Base-by-base conservation (phyloP, 164 flowering plant genomes). In the Liquidambar formosana region DNA sequence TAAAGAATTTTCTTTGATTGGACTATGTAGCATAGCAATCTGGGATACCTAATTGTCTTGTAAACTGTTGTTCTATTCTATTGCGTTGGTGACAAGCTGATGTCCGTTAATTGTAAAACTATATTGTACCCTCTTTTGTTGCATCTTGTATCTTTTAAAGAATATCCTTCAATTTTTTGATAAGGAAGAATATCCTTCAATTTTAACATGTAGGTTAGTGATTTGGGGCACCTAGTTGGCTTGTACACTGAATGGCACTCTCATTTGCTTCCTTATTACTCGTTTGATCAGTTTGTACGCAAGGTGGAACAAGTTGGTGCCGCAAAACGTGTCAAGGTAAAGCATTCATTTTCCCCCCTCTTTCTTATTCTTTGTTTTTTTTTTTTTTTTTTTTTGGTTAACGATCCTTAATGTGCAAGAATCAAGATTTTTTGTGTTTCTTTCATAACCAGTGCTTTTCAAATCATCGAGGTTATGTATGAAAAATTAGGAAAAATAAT, bases 191-290 rank as follows among this genome's bases (percentile, higher is more conserved):
- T 49, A 41, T 48, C 6, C 1, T 6, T 51, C 44, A 27, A 4
- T 57, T 63, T 23, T 57, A 12, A 3, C 41, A 48, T 76, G 61
- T 66, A 92, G 98, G 86, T 85, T 48, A 70, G 70, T 19, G 97
- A 94, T 80, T 66, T 94, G 80, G 86, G 81, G 68, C 85, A 85
- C 54, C 71, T 92, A 49, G 85, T 91, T 63, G 78, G 83, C 15
- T 45, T 94, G 53, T 92, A 92, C 69, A 61, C 78, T 8, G 87
- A 92, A 52, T 94, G 98, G 97, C 96, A 94, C 70, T 82, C 87
- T 1, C 92, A 73, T 52, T 61, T 94, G 77, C 80, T 91, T 70
- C 97, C 96, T n/a, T 90, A 87, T 64, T 91, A 82, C 75, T 80
- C 93, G 8, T 91, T 92, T 65, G 86, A 89, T 69, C 97, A 92